Base-by-base conservation (phyloP, 345 rosid species). In the Rhizophora apiculata region DNA sequence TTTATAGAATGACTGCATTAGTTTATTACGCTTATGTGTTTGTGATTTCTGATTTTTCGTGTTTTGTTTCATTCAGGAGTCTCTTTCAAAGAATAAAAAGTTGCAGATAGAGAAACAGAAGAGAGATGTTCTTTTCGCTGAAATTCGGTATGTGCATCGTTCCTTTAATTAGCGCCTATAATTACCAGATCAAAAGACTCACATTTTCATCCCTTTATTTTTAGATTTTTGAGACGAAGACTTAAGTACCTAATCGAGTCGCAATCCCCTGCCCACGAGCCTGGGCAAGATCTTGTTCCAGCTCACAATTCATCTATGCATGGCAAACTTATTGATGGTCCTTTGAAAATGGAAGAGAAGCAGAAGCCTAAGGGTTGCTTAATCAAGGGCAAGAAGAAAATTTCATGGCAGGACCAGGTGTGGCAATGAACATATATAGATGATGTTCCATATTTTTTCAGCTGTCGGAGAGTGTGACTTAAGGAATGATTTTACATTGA, bases 381-480 rank as follows among this genome's bases (percentile, higher is more conserved):
- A 18, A 57, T 34, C 69, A 64, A 29, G 26, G 75, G 55, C 59
- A 73, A 69, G 76, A 80, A 76, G 80, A 80, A 72, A 72, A 75
- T 79, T 67, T 71, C 79, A 57, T 75, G 83, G 83, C 74, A 68
- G 63, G 85, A 82, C 75, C 82, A 60, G 43, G 68, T 68, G 63
- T 66, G 63, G 72, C 57, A 64, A 30, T 66, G 63, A 56, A 63
- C 54, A 36, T 61, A 11, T 72, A 71, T 6, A 32, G 36, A 6
- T 32, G 68, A 62, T n/a, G 20, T 31, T 20, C 63, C 62, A 21
- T 22, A 22, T 20, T 8, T 55, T 55, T 15, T 55, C 30, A 9
- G 59, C 59, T 26, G 5, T n/a, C 5, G 29, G 15, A 55, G 1
- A 1, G 0, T 22, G 27, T 55, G 24, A 13, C 22, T 22, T 5